Conservation (phyloP, 768 basidiomycete genomes). For the Stropharia rugosoannulata region DNA sequence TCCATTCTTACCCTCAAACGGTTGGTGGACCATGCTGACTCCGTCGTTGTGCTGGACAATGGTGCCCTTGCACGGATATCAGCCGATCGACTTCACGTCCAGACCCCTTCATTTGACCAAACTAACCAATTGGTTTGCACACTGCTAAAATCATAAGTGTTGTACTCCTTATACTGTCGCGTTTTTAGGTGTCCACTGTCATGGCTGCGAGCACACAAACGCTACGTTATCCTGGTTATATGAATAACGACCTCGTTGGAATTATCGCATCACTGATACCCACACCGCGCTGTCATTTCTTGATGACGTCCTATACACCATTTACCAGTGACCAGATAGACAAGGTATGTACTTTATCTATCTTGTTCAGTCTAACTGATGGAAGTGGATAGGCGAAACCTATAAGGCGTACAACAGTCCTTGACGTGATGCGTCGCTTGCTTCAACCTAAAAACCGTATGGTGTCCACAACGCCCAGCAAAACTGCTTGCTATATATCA, state of each 20-base stretch:
- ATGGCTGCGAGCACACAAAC: conserved; percentile 98
- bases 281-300: conserved; percentile 95
- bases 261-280: conserved; percentile 97
- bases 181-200: conserved; percentile 83
- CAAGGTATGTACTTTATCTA: conserved; percentile 53
- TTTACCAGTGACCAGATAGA: conserved; percentile 97
- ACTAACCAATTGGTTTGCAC: conserved; percentile 81
- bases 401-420: conserved; percentile 92
- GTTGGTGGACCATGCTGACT: conserved; percentile 94
- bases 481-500: conserved; percentile 94
- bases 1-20: conserved; percentile 91
- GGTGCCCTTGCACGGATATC: conserved; percentile 91
- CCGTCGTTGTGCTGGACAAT: conserved; percentile 96
- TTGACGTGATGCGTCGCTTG: conserved; percentile 97
- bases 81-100: conserved; percentile 85
- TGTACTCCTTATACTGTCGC: not conserved
- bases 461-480: conserved; percentile 92
- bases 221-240: conserved; percentile 95
- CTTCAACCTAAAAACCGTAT: conserved; percentile 98
- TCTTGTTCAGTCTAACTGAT: not conserved
- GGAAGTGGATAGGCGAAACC: conserved; percentile 71
- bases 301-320: conserved; percentile 98
- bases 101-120: conserved; percentile 87
- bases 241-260: conserved; percentile 99
- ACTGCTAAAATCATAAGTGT: not conserved